Base-by-base conservation (phyloP, 2,329 filamentous ascomycete species). In the Fusarium nanum region DNA sequence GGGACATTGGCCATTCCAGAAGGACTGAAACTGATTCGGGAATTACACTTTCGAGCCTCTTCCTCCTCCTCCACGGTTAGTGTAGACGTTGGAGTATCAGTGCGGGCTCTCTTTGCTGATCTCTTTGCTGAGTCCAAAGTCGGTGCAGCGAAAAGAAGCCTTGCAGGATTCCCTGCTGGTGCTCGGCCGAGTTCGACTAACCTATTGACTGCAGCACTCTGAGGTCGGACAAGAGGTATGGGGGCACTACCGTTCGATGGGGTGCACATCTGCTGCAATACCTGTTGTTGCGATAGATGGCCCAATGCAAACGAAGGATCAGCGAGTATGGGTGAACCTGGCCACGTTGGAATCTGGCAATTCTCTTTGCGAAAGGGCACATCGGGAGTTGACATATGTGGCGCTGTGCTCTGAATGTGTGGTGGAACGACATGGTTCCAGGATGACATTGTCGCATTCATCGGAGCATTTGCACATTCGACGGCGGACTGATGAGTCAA, bases 41-140 rank as follows among this genome's bases (percentile, higher is more conserved):
- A 68, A 45, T 73, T 78, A 7, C 58, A 66, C 12, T 79, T 77
- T 14, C 79, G 78, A 34, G 81, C 80, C 64, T 85, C 83, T 44
- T 86, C 83, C 52, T 86, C 83, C 22, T 83, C 82, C 41, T 85
- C 85, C 18, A 85, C 81, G 11, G 74, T 81, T 67, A 81, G 84
- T n/a, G 78, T 73, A 37, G 84, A 82, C 5, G 30, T 50, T 55
- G 72, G 66, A 25, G 59, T 67, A 22, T 58, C 83, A 53, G 82
- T 79, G 14, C 84, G 81, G 58, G 77, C 75, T 34, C 86, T 81
- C 71, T 87, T 88, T 41, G 72, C 70, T n/a, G 79, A 77, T 42
- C 80, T 82, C 12, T 82, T 81, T 66, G 12, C 47, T 34, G 13
- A 28, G 20, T 46, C 62, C 16, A 23, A 13, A 22, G 55, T 55